phyloP scores from a whole-genome alignment of 1,284 basidiomycete genomes.

The Chalciporus sp. region DNA sequence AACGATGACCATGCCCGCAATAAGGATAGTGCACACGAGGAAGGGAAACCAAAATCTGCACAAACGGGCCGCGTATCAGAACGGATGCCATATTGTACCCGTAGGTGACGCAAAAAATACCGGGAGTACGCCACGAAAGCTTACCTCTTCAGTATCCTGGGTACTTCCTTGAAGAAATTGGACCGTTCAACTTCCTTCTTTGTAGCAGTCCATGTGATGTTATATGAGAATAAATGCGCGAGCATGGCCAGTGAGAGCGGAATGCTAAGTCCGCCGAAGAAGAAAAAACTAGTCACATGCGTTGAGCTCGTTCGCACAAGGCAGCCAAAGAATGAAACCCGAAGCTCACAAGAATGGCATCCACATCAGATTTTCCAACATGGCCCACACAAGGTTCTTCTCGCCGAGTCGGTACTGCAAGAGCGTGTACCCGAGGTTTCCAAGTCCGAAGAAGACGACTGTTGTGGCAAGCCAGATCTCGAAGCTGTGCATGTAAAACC shows the following conservation, averaged over 20 bases:
- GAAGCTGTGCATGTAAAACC: constrained; percentile 72
- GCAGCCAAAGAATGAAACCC: not conserved
- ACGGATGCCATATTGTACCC: not conserved
- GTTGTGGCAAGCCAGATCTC: constrained; percentile 79
- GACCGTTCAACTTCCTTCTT: constrained; percentile 80
- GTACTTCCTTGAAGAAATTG: constrained; percentile 89
- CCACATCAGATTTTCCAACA: constrained; percentile 74
- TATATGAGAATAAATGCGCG: constrained; percentile 82
- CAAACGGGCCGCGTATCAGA: constrained; percentile 17
- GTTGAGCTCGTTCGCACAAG: constrained; percentile 7
- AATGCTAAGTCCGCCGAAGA: constrained; percentile 79
- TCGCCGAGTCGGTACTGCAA: constrained; percentile 78
- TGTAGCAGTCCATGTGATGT: constrained; percentile 82
- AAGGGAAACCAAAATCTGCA: constrained; percentile 38
- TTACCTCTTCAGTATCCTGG: constrained; percentile 73
- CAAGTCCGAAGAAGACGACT: constrained; percentile 73
- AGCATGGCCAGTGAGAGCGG: constrained; percentile 75
- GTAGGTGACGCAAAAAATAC: not conserved
- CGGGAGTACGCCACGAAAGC: constrained; percentile 54
- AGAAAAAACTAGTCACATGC: constrained; percentile 65
- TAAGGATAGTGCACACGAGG: constrained; percentile 34
- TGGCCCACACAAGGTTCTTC: constrained; percentile 52
- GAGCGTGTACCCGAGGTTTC: constrained; percentile 71
- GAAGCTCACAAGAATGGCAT: constrained; percentile 74
- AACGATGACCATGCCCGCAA: constrained; percentile 61